Percentiles rank a stretch among this genome's conserved stretches.
Evolutionary conservation across 768 basidiomycete genomes (phyloP).

Genomic region (Pleurotus platypus): DNA sequence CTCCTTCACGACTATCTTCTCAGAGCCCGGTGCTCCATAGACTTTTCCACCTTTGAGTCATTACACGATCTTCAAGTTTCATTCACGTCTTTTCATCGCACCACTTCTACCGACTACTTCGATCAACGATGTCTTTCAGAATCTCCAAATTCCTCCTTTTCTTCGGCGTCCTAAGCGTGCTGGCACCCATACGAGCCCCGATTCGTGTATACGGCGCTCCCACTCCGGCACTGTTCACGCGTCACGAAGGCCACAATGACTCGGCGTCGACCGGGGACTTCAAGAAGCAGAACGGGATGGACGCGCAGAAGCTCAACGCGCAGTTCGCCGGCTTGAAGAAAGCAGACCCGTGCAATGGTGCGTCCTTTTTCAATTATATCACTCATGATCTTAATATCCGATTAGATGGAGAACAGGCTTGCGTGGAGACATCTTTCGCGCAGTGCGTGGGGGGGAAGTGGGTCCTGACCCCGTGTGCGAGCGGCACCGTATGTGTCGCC

Average conservation of each 20-base stretch:
- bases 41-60: neutral
- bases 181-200: constrained; percentile 4
- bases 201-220: constrained; percentile 31
- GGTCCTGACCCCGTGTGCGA: constrained; percentile 30
- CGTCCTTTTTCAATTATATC: constrained; percentile 9
- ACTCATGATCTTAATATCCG: constrained; percentile 21
- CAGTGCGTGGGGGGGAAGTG: constrained; percentile 41
- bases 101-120: neutral
- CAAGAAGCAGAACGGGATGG: constrained; percentile 40
- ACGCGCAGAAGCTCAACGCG: constrained; percentile 46
- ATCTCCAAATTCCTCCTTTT: neutral
- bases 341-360: constrained; percentile 45
- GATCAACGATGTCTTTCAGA: neutral
- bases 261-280: constrained; percentile 15
- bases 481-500: constrained; percentile 38
- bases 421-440: constrained; percentile 36
- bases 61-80: neutral
- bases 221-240: constrained; percentile 15
- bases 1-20: neutral
- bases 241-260: constrained; percentile 23
- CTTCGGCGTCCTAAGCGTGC: neutral
- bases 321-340: constrained; percentile 42
- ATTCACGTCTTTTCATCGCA: neutral
- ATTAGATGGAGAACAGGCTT: constrained; percentile 35
- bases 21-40: constrained; percentile 5